Base-by-base conservation (phyloP, 495 filamentous ascomycete species). In the Poronia punctata region DNA sequence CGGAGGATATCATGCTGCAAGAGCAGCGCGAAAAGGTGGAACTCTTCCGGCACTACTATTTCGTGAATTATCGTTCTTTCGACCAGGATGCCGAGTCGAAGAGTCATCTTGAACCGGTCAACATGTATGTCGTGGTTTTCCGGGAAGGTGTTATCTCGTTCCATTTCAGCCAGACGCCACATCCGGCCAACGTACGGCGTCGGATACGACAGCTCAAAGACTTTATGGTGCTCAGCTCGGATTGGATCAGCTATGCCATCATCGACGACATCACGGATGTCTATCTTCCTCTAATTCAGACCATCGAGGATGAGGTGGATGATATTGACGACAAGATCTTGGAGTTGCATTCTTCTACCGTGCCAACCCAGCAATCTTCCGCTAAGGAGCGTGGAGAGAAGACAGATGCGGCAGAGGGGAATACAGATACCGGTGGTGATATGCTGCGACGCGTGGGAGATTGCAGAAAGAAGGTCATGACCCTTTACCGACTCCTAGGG, bases 201-300 rank as follows among this genome's bases (percentile, higher is more conserved):
- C 80, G 92, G 17, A 88, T 98, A 56, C 81, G 92, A 19, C 92
- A 97, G 59, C 71, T 98, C 33, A 84, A 84, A 54, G 93, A 98
- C 63, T 97, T 95, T 57, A 72, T 97, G 50, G 85, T 92, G 48
- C 70, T 95, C 5, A 88, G 81, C 45, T 87, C 89, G 0, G 92
- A 98, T 60, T 98, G 92, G 92, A 96, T 98, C 51, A 93, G 86
- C 10, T 98, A 98, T 50, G 92, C 88, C 21, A 77, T 98, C 49
- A 96, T 98, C 51, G 92, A 98, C 60, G 90, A 98, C 56, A 95
- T 98, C 50, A 96, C 92, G 7, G 92, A 98, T 61, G 88, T 83
- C 3, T 98, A 95, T 47, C 86, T 80, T 0, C 92, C 92, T 1
- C 69, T 95, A 4, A 95, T 97, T 37, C 80, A 93, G 52, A 76